Evolutionary conservation across 768 basidiomycete genomes (phyloP), one percentile per base, ranked within the genome.

Genomic region (Serpula lacrymans): DNA sequence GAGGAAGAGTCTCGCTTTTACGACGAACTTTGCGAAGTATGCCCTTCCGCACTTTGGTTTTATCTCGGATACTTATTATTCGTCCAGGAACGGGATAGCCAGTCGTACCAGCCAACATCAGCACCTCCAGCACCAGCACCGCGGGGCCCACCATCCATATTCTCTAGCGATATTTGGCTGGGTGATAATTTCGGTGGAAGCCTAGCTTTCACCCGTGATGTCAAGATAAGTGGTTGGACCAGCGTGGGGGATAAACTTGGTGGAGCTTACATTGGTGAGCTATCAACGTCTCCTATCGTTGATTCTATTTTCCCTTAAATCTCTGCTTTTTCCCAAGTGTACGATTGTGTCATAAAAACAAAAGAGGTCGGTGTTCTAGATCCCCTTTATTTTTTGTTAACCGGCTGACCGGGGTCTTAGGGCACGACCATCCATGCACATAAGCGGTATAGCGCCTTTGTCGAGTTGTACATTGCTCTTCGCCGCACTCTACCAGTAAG

Each of bases 131-230:
- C 38, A 1, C 47, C 43, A 27, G 52, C 63, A 10, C 57, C 69
- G 13, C 47, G 59, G 18, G 56, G 55, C 10, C 55, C 74, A 4
- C 71, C 75, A 6, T 84, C 81, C 0, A 60, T 85, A 14, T 79
- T 81, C 52, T 83, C 81, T 0, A 70, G 68, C 11, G 84, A 85
- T 32, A 88, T 87, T 18, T 86, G 79, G 73, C 67, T 87, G 6
- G 76, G 70, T 0, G 83, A 86, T 46, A 77, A 77, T 42, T 69
- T 67, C 0, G 78, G 77, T 1, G 68, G 71, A 40, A 75, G 72
- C 34, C 54, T 57, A 1, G 67, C 74, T 2, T 87, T 88, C 50
- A 77, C 85, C 3, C 71, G 77, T 37, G 75, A 79, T 53, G 83
- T 87, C 3, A 67, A 68, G 35, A 80, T 87, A 14, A 67, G 66